Conservation (phyloP, 345 rosid genomes). For the Camelina neglecta region DNA sequence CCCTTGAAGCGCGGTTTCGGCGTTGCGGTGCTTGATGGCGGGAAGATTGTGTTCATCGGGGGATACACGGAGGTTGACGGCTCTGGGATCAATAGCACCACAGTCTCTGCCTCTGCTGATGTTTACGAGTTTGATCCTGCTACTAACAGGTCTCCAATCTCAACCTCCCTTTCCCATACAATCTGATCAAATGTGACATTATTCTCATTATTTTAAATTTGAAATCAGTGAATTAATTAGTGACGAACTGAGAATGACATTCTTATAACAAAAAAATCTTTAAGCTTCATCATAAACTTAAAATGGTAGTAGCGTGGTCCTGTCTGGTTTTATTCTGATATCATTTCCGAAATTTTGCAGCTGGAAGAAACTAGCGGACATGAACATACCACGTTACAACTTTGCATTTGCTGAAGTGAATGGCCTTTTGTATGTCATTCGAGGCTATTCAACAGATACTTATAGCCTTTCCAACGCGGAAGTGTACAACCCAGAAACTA, state of each 20-base stretch:
- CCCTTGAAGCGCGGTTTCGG: constrained; percentile 70
- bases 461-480: constrained; percentile 73
- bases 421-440: constrained; percentile 73
- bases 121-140: constrained; percentile 78
- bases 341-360: constrained; percentile 47
- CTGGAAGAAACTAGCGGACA: constrained; percentile 72
- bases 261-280: neutral
- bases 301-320: neutral
- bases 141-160: constrained; percentile 68
- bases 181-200: constrained; percentile 13
- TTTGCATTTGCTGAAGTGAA: constrained; percentile 83
- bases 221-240: neutral
- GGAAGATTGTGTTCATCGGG: constrained; percentile 79
- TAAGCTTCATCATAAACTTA: neutral
- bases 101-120: constrained; percentile 60
- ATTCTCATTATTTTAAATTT: neutral
- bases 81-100: constrained; percentile 42
- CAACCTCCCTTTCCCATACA: neutral
- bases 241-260: neutral
- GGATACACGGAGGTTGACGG: constrained; percentile 68
- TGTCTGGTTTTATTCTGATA: neutral
- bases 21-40: constrained; percentile 58
- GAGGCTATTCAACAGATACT: constrained; percentile 68
- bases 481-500: constrained; percentile 64
- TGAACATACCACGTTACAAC: constrained; percentile 81